A percentile compares a stretch with the other conserved stretches of the same genome.
These are phyloP conservation scores for Fusarium austroafricanum DNA, from an alignment of 2,329 filamentous ascomycete species.

Conservation along the genomic window DNA sequence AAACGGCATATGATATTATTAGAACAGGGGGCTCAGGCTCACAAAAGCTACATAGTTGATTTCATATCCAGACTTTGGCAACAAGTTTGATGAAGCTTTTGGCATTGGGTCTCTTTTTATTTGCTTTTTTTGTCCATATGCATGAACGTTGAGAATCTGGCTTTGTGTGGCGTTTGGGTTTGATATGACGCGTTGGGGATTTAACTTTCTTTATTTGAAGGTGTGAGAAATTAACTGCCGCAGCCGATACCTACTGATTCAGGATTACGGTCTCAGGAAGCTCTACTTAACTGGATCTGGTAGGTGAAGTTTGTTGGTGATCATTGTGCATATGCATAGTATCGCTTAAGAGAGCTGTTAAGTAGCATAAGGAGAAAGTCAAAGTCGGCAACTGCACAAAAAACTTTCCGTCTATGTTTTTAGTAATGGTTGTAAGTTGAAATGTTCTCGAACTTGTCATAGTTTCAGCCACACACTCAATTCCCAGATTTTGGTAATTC, in stretches of 20 bases:
- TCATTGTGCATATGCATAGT: background rate
- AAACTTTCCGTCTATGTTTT: no score
- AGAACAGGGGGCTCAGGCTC: background rate
- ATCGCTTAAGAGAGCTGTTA: no score
- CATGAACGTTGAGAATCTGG: background rate
- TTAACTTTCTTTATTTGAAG: background rate
- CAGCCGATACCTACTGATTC: background rate
- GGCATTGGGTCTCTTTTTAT: background rate
- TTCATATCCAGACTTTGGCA: background rate
- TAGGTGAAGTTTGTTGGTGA: background rate
- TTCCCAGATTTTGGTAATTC: background rate
- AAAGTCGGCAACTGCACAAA: background rate
- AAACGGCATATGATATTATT: slow-evolving; percentile 29
- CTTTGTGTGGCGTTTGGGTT: slow-evolving; percentile 24
- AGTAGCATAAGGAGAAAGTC: no score
- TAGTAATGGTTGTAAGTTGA: no score
- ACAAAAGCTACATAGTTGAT: background rate
- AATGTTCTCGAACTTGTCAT: background rate
- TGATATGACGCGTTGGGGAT: slow-evolving; percentile 8
- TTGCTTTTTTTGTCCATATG: no score
- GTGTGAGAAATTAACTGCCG: slow-evolving; percentile 13
- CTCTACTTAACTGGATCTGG: background rate
- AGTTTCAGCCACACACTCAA: background rate
- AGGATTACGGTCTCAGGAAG: background rate
- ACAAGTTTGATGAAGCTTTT: background rate